Base-by-base conservation (phyloP, 2,329 filamentous ascomycete species). In the Fusarium oxysporum region DNA sequence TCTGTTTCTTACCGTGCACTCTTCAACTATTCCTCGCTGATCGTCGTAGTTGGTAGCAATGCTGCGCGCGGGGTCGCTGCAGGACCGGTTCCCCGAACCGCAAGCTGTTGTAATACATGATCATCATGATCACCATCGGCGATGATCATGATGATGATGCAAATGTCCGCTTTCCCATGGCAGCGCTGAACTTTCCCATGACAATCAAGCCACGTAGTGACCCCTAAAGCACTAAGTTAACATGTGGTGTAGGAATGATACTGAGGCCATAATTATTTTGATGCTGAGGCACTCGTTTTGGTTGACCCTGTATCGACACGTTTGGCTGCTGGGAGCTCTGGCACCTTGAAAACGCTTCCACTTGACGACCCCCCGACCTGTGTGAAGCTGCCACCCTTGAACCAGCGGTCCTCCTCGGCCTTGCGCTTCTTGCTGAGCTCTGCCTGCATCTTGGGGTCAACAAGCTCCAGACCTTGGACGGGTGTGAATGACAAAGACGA, bases 301-400 rank as follows among this genome's bases (percentile, higher is more conserved):
- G 79, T 78, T 14, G 78, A 65, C 8, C 81, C 81, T 35, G 81
- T 82, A 37, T 82, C 78, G 41, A 91, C 84, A 82, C 91, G 95
- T 85, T 98, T 98, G 60, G 84, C 87, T 32, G 89, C 84, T 21
- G 94, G 94, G 73, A 96, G 80, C 5, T 87, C 88, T 21, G 96
- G 95, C 43, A 97, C 92, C 82, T 95, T 97, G 87, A 98, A 97
- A 2, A 90, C 92, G 16, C 86, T 90, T 56, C 87, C 79, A 56
- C 72, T 72, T 71, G 89, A 89, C 30, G 79, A 79, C 16, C 79
- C 81, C 19, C 91, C 91, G 62, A 97, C 89, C 81, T 98, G 95
- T 13, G 96, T 98, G 79, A 99, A 99, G 0, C 94, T 95, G n/a
- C 96, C 96, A 51, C 94, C 93, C 82, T 96, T 97, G 86, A 99